These are phyloP conservation scores for Meyerozyma sp. DNA, from an alignment of 1,139 yeast species.

Conservation along the genomic window DNA sequence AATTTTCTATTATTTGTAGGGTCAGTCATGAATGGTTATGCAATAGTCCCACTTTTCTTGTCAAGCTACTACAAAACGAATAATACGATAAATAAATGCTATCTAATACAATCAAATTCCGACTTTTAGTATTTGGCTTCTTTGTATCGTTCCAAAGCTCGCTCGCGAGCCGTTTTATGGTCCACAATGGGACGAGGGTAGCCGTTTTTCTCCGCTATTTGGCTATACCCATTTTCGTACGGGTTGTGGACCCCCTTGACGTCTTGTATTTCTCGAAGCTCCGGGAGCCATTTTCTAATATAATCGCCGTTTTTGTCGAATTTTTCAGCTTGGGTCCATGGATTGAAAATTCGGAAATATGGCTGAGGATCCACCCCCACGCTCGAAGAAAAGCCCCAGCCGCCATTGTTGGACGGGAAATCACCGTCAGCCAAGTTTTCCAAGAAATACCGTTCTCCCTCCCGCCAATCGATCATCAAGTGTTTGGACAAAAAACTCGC, in stretches of 20 bases:
- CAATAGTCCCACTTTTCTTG: no score
- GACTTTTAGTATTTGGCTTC: slow-evolving; percentile 19
- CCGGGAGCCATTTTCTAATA: slow-evolving; percentile 48
- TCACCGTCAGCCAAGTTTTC: slow-evolving; percentile 47
- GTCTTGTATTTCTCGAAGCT: slow-evolving; percentile 27
- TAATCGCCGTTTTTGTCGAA: slow-evolving; percentile 44
- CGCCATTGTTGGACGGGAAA: slow-evolving; percentile 50
- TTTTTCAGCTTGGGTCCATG: slow-evolving; percentile 44
- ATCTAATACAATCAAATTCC: background rate
- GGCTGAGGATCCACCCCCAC: slow-evolving; percentile 54
- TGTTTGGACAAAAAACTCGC: slow-evolving; percentile 50
- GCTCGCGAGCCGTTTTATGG: slow-evolving; percentile 29
- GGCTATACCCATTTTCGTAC: slow-evolving; percentile 15
- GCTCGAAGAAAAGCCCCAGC: slow-evolving; percentile 53
- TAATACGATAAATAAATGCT: background rate
- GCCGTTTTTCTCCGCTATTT: slow-evolving; percentile 17
- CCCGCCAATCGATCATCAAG: slow-evolving; percentile 49
- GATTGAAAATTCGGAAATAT: slow-evolving; percentile 51
- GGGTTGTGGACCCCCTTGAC: slow-evolving; percentile 32
- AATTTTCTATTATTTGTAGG: no score
- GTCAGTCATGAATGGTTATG: no score
- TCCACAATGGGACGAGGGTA: slow-evolving; percentile 42
- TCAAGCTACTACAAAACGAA: no score
- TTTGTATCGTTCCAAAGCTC: slow-evolving; percentile 32
- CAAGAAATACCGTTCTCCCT: slow-evolving; percentile 49